These are phyloP conservation scores for Scenedesmus sp. DNA, from an alignment of 163 green algal species.

Conservation along the genomic window DNA sequence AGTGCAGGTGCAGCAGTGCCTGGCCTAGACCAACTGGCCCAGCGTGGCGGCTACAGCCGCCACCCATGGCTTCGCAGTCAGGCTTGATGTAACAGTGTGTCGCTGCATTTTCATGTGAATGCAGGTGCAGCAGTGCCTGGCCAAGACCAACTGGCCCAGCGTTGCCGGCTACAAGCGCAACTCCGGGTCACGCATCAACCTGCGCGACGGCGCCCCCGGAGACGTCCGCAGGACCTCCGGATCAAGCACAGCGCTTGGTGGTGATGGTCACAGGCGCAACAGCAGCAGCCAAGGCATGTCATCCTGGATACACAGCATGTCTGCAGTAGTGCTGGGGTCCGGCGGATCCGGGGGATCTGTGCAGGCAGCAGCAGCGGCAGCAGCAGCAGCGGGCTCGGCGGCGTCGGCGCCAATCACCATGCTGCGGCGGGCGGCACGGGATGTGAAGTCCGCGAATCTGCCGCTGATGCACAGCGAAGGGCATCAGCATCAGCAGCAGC, in stretches of 20 bases:
- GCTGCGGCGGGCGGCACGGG: background rate
- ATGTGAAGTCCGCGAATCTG: background rate
- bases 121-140: slow-evolving; percentile 34
- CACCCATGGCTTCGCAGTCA: too few relatives aligned
- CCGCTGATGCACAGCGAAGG: background rate
- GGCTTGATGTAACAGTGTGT: too few relatives aligned
- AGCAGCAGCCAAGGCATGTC: slow-evolving; percentile 3
- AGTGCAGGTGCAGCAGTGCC: too few relatives aligned
- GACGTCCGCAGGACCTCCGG: background rate
- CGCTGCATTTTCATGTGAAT: too few relatives aligned
- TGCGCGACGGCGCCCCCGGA: background rate
- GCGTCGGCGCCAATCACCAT: background rate
- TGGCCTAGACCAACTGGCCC: too few relatives aligned
- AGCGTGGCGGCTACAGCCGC: too few relatives aligned
- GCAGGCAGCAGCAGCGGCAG: background rate
- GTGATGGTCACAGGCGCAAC: background rate
- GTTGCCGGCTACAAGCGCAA: background rate
- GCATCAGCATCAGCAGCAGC: background rate
- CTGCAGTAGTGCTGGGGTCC: background rate
- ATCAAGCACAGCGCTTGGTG: background rate
- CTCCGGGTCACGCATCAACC: background rate
- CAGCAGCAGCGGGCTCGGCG: background rate
- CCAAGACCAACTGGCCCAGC: slow-evolving; percentile 37
- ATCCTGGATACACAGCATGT: background rate
- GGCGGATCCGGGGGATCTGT: background rate